Evolutionary conservation across 2,329 filamentous ascomycete species (phyloP).

Genomic region (Penicillium psychrosexuale): DNA sequence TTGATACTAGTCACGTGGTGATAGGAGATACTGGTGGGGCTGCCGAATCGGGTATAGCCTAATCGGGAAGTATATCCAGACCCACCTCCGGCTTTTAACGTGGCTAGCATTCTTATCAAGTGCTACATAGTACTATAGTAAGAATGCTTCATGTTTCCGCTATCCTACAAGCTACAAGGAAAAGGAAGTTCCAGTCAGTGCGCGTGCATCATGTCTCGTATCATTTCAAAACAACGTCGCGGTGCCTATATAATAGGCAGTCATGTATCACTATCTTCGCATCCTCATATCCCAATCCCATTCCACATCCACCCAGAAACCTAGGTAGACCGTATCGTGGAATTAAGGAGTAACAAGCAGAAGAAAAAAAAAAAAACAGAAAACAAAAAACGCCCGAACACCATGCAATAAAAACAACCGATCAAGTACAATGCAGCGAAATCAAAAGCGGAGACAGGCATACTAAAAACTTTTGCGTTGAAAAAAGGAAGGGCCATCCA

Average conservation of each 20-base stretch:
- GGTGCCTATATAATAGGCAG: slow-evolving; percentile 7
- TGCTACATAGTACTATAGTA: no score
- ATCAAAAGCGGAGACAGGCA: slow-evolving; percentile 15
- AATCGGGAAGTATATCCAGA: not conserved
- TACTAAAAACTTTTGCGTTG: slow-evolving; percentile 22
- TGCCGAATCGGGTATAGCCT: not conserved
- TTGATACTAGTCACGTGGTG: slow-evolving; percentile 22
- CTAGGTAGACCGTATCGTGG: not conserved
- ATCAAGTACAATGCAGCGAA: slow-evolving; percentile 15
- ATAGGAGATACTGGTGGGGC: slow-evolving; percentile 8
- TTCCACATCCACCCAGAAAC: not conserved
- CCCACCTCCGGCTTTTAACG: not conserved
- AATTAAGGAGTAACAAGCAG: slow-evolving; percentile 12
- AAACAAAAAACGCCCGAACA: slow-evolving; percentile 18
- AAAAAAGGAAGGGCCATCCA: slow-evolving; percentile 14
- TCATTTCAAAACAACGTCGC: slow-evolving; percentile 8
- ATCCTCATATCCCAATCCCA: not conserved
- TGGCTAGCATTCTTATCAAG: not conserved
- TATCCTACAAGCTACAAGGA: not conserved
- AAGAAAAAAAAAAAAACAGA: slow-evolving; percentile 11
- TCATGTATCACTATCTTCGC: slow-evolving; percentile 7
- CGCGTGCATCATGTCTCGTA: slow-evolving; percentile 8
- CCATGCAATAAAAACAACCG: slow-evolving; percentile 22
- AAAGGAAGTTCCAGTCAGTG: not conserved
- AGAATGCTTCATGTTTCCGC: not conserved